Evolutionary conservation across 2,329 filamentous ascomycete genomes (phyloP).

Genomic region (Talaromyces sp.): DNA sequence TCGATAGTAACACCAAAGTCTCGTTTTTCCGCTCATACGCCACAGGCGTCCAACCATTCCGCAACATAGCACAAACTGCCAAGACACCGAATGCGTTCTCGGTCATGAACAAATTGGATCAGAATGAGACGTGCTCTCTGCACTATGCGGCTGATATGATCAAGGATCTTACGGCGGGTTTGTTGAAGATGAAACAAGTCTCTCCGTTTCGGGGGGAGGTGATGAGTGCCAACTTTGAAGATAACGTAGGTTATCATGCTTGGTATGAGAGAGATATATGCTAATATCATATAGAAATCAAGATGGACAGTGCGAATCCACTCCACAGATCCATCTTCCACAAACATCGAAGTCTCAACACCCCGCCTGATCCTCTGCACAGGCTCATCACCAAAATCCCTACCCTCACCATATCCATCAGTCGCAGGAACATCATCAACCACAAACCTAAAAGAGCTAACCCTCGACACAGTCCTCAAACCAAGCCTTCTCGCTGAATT

Average conservation of each 20-base stretch:
- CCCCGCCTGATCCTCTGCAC: slow-evolving; percentile 57
- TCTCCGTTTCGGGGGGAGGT: slow-evolving; percentile 33
- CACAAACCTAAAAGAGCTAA: slow-evolving; percentile 42
- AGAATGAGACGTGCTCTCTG: slow-evolving; percentile 56
- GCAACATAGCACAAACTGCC: slow-evolving; percentile 48
- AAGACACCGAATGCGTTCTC: slow-evolving; percentile 54
- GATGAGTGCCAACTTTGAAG: slow-evolving; percentile 31
- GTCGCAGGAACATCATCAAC: slow-evolving; percentile 28
- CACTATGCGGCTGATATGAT: slow-evolving; percentile 57
- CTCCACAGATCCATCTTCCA: slow-evolving; percentile 27
- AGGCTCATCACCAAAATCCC: slow-evolving; percentile 51
- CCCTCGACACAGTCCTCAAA: slow-evolving; percentile 56
- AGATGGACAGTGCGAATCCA: slow-evolving; percentile 34
- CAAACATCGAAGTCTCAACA: slow-evolving; percentile 35
- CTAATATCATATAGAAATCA: slow-evolving; percentile 22
- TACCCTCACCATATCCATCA: slow-evolving; percentile 41
- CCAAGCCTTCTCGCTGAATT: slow-evolving; percentile 47
- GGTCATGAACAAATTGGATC: slow-evolving; percentile 51
- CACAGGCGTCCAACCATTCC: slow-evolving; percentile 52
- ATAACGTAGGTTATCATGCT: slow-evolving; percentile 25
- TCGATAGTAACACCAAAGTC: slow-evolving; percentile 57
- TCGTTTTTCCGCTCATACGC: slow-evolving; percentile 58
- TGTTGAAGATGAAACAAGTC: slow-evolving; percentile 37
- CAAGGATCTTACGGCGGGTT: slow-evolving; percentile 43
- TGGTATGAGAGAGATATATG: neutral